These are phyloP conservation scores for Rasamsonia emersonii DNA, from an alignment of 2,329 filamentous ascomycete genomes.

Conservation along the genomic window DNA sequence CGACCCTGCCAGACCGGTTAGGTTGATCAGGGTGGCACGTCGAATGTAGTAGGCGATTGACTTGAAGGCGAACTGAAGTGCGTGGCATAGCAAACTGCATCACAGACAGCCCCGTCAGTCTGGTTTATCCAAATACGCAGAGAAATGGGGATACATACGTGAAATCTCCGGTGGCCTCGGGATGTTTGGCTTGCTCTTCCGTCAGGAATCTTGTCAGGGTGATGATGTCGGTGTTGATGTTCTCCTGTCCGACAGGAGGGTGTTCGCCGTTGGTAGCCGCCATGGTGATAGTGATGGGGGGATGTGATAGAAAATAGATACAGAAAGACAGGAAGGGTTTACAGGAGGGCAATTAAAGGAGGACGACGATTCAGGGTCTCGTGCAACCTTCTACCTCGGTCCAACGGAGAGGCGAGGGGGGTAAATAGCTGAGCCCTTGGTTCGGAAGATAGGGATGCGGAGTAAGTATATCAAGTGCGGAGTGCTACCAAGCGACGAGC, in stretches of 20 bases:
- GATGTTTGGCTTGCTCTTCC: slow-evolving; percentile 88
- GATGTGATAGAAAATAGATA: too few species aligned
- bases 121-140: neutral
- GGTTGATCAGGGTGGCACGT: slow-evolving; percentile 86
- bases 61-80: slow-evolving; percentile 99
- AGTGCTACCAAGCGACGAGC: too few species aligned
- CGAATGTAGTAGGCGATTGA: slow-evolving; percentile 99
- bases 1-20: slow-evolving; percentile 88
- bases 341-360: too few species aligned
- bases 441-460: too few species aligned
- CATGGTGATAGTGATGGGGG: neutral
- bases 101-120: neutral
- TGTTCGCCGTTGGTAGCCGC: slow-evolving; percentile 20
- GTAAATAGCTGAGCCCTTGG: too few species aligned
- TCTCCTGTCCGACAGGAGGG: slow-evolving; percentile 55
- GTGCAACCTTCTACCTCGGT: too few species aligned
- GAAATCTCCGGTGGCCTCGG: slow-evolving; percentile 95
- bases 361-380: too few species aligned
- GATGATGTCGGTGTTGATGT: slow-evolving; percentile 91
- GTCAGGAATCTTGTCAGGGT: slow-evolving; percentile 93
- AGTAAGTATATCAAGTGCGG: too few species aligned
- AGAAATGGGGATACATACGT: slow-evolving; percentile 61
- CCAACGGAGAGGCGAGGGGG: too few species aligned
- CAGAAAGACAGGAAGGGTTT: too few species aligned
- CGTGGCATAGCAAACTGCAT: slow-evolving; percentile 80